Conservation (phyloP, 1,139 yeast genomes). For the Geotrichum candidum region DNA sequence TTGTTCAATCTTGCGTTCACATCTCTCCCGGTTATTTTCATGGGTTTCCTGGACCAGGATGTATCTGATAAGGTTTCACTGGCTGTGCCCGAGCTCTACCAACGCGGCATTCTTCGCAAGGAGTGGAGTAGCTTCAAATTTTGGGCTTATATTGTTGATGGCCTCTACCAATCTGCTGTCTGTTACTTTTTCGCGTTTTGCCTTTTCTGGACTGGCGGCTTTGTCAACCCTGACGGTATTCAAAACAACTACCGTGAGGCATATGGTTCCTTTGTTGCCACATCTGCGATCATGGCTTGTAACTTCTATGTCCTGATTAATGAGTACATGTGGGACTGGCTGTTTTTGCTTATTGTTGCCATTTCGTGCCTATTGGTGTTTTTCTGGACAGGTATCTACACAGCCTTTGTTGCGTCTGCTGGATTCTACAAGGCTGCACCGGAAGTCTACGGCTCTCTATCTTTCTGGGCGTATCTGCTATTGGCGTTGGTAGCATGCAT, state of each 20-base stretch:
- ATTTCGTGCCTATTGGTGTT: constrained; percentile 64
- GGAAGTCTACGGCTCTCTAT: constrained; percentile 61
- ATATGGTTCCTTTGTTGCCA: constrained; percentile 75
- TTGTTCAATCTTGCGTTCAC: constrained; percentile 93
- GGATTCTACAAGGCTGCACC: constrained; percentile 76
- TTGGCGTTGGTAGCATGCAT: constrained; percentile 68
- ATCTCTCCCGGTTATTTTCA: constrained; percentile 83
- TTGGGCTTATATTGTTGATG: constrained; percentile 78
- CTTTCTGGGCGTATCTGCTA: constrained; percentile 79
- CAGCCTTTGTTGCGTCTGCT: constrained; percentile 50
- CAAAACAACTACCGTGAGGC: constrained; percentile 76
- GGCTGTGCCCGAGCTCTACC: constrained; percentile 80
- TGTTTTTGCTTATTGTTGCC: constrained; percentile 54
- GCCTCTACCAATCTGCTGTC: constrained; percentile 61
- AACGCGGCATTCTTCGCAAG: constrained; percentile 70
- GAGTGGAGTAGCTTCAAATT: constrained; percentile 82
- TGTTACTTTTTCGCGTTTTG: constrained; percentile 83
- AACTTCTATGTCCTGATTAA: constrained; percentile 73
- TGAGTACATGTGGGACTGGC: constrained; percentile 94
- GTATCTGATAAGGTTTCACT: constrained; percentile 73
- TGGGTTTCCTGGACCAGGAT: constrained; percentile 92
- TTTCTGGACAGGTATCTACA: constrained; percentile 91
- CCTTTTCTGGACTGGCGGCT: constrained; percentile 50
- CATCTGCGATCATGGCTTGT: constrained; percentile 74
- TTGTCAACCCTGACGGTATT: constrained; percentile 58